Evolutionary conservation across 305 asterid genomes (phyloP), one percentile per base, ranked within the genome.

Genomic region (Lippia alba): DNA sequence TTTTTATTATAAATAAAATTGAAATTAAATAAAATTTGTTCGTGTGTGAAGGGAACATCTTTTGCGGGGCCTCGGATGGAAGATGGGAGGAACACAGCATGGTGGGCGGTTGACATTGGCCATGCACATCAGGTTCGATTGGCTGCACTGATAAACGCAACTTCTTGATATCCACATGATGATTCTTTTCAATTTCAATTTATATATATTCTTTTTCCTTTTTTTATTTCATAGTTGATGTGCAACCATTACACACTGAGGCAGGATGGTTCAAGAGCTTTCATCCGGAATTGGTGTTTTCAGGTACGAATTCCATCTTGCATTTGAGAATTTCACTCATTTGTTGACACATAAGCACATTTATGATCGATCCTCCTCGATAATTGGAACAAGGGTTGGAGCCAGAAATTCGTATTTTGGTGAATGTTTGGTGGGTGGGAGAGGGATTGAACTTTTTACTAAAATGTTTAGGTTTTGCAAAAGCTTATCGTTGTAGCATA

Each of bases 81-180:
- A 75, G 87, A 83, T 17, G 97, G 97, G 61, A 76, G 70, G 70
- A 89, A 78, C 69, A 48, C 79, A 5, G 82, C 97, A 0, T 94
- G 99, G 99, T 94, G 99, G 99, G 88, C 86, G 96, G 81, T 92
- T 45, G 99, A 94, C 82, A 68, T 87, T 17, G 99, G 97, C 69
- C 81, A 72, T 12, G 81, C 79, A 71, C 99, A 94, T 78, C 99
- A 92, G 99, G 99, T 91, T 64, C 12, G 78, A 16, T 61, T 79
- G 33, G 19, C n/a, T 50, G 57, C 59, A 41, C 36, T 49, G 20
- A 18, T 19, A 24, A n/a, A 17, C 18, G 41, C 41, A 44, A 11
- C 20, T 39, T 44, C 36, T 36, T 69, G 55, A 58, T 48, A 36
- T 68, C 56, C 46, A 17, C 61, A 10, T 8, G 15, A 55, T 30